Base-by-base conservation (phyloP, 805 yeast species). In the Phaffomyces opuntiae region DNA sequence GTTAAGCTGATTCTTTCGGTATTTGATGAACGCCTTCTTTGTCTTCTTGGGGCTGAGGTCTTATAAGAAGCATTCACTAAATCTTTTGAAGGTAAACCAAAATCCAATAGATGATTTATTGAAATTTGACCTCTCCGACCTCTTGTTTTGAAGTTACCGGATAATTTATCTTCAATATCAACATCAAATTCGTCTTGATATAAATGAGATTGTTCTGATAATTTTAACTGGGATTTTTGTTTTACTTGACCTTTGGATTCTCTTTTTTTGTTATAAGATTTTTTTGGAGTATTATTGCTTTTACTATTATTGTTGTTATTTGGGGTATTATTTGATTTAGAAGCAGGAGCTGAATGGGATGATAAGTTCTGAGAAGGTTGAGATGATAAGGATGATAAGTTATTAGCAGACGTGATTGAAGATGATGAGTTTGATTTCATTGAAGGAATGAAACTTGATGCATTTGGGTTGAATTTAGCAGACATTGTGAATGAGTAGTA, bases 71-170 rank as follows among this genome's bases (percentile, higher is more conserved):
- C 40, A 25, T 45, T 41, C 17, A 38, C 39, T 38, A 48, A 46
- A 36, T 66, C 65, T 47, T 69, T 57, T 46, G 70, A 72, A 8
- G 78, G 75, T 16, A 74, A 57, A 36, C 71, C 69, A 53, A 80
- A 82, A 39, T 81, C 83, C 39, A 85, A 60, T 45, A 85, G 65
- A 63, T 85, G 90, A 53, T 82, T 80, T 45, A 84, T 78, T 19
- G 76, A 74, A 31, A 74, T 65, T 50, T 66, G 73, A 25, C 72
- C 73, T 54, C 69, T 69, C 42, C 69, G 61, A 26, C 68, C 70
- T 46, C 58, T 63, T 12, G 67, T 49, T 43, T 61, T 65, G 38
- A 60, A 59, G 17, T 58, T 55, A 39, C 66, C 67, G 42, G 52
- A 49, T 13, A 65, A 45, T 46, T 68, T 68, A 31, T 67, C 70